Conservation (phyloP, 2,329 filamentous ascomycete species). For the Madurella mycetomatis region DNA sequence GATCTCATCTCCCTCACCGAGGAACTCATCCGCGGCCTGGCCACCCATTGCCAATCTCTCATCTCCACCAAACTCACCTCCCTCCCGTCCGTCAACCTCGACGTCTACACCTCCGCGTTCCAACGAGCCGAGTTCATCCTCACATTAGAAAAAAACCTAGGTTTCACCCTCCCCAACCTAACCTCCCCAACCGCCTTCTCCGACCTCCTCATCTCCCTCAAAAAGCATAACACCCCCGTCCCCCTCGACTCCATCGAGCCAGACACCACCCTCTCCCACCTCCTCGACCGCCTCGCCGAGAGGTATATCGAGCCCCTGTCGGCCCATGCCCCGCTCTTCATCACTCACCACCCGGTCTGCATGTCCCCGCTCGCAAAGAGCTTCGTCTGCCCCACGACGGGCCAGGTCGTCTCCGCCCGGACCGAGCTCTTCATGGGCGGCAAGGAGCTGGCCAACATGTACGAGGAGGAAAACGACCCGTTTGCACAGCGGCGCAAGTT, state of each 20-base stretch:
- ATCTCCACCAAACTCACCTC: slow-evolving; percentile 43
- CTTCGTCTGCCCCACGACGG: slow-evolving; percentile 62
- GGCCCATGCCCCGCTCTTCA: slow-evolving; percentile 66
- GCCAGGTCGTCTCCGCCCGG: slow-evolving; percentile 72
- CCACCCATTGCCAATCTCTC: slow-evolving; percentile 45
- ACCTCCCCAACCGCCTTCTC: slow-evolving; percentile 49
- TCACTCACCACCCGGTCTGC: slow-evolving; percentile 82
- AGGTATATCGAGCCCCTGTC: slow-evolving; percentile 76
- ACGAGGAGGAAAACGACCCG: slow-evolving; percentile 96
- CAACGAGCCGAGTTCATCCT: slow-evolving; percentile 75
- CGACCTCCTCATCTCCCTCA: slow-evolving; percentile 34
- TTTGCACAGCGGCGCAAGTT: slow-evolving; percentile 84
- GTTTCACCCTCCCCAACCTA: slow-evolving; percentile 62
- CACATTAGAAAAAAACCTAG: slow-evolving; percentile 65
- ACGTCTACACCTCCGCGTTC: slow-evolving; percentile 51
- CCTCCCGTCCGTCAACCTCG: slow-evolving; percentile 46
- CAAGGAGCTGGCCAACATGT: slow-evolving; percentile 88
- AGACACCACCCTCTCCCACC: slow-evolving; percentile 44
- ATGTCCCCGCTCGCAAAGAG: slow-evolving; percentile 91
- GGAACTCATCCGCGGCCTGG: slow-evolving; percentile 59
- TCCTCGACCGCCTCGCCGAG: slow-evolving; percentile 77
- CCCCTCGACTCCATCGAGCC: slow-evolving; percentile 53
- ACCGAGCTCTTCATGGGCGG: slow-evolving; percentile 80
- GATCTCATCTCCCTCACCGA: slow-evolving; percentile 75
- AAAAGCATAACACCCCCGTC: slow-evolving; percentile 49